Base-by-base conservation (phyloP, 2,329 filamentous ascomycete genomes). In the Calonectria ilicicola region DNA sequence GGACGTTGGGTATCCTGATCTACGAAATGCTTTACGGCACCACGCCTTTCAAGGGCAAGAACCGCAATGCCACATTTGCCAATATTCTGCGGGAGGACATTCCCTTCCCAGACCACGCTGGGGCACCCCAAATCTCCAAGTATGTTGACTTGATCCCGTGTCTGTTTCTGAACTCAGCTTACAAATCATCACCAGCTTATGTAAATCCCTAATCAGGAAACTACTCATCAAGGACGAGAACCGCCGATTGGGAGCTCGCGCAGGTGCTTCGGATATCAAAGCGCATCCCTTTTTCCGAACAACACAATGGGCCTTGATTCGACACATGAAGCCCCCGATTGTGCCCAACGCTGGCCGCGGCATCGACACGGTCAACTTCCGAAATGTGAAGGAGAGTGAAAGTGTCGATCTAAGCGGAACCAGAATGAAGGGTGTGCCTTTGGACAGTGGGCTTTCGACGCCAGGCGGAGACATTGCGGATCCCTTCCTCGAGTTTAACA, bases 1-100 rank as follows among this genome's bases (percentile, higher is more conserved):
- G 97, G 97, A 99, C 97, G 0, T 85, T 99, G 66, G 97, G 97
- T 23, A 98, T 99, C 77, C 86, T 99, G 81, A 95, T 99, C 69
- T 99, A 98, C 83, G 97, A 99, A 85, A 99, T 99, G 97, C 89
- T 99, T 42, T 99, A 96, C 86, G 97, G 97, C 68, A 99, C 96
- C 0, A 99, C 97, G 0, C 97, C 97, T 1, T 99, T 99, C 90
- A 99, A 99, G 88, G 97, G 97, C 78, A 98, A 99, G 91, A 99
- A 98, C 85, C 92, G 97, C 46, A 99, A 98, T 80, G 95, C 96
- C 17, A 99, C 97, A 0, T 99, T 99, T 86, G 96, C 96, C 73
- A 99, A 98, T 82, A 99, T 99, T 77, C 85, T 99, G 75, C 90
- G 96, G 66, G 97, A 99, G 83, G 97, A 99, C 77, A 97, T 98